phyloP scores from a whole-genome alignment of 352 stramenopile genomes.

The Pythium aquatile region DNA sequence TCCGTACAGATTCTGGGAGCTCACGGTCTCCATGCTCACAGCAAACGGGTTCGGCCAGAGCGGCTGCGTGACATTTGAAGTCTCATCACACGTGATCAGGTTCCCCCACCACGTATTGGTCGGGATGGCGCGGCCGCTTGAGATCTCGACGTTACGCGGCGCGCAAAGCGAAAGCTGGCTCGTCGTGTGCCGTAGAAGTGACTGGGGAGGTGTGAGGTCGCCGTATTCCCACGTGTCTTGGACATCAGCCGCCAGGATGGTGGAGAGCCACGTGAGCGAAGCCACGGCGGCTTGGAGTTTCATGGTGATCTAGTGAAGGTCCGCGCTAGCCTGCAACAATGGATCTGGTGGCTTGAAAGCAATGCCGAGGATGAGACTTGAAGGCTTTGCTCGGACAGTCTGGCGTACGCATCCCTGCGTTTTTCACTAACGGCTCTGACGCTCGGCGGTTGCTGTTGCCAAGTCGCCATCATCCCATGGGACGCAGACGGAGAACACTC shows the following conservation, averaged over 20 bases:
- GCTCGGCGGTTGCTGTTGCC: background rate
- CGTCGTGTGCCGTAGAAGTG: conserved; percentile 38
- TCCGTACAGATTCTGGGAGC: conserved; percentile 35
- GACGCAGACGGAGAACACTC: background rate
- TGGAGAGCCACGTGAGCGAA: background rate
- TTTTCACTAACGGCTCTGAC: background rate
- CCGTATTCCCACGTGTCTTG: conserved; percentile 53
- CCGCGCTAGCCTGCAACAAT: background rate
- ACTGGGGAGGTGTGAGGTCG: conserved; percentile 30
- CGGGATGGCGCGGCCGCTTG: conserved; percentile 47
- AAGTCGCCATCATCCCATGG: conserved; percentile 1
- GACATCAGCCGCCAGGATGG: background rate
- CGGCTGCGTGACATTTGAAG: conserved; percentile 45
- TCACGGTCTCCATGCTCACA: conserved; percentile 37
- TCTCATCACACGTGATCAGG: conserved; percentile 58
- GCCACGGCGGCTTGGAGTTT: conserved; percentile 1
- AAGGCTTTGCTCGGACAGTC: background rate
- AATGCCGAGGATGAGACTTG: background rate
- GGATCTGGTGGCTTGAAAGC: background rate
- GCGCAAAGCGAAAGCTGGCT: conserved; percentile 44
- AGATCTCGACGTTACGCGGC: conserved; percentile 56
- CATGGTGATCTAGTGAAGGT: conserved; percentile 4
- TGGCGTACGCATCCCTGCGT: background rate
- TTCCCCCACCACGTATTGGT: conserved; percentile 87
- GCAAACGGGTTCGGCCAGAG: conserved; percentile 76